Percentiles rank a stretch among this genome's conserved stretches.
These are phyloP conservation scores for Paramyrothecium sp. DNA, from an alignment of 2,329 filamentous ascomycete genomes.

Conservation along the genomic window DNA sequence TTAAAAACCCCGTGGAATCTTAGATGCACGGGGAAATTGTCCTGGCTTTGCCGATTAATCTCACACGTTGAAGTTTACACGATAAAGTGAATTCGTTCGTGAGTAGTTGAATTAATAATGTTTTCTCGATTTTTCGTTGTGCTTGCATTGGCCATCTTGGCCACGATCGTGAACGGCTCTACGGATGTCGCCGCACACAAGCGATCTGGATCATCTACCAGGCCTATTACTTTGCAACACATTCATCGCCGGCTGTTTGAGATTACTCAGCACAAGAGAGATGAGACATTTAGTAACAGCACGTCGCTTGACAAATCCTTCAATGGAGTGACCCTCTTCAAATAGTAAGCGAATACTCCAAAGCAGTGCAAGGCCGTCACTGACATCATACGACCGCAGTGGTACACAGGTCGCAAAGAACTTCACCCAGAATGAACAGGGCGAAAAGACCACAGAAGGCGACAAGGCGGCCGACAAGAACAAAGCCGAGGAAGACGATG, in stretches of 20 bases:
- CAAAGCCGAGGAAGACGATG: neutral
- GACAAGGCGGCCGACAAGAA: neutral
- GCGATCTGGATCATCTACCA: neutral
- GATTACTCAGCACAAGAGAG: neutral
- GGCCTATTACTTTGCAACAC: neutral
- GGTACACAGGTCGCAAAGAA: neutral
- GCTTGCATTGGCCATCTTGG: neutral
- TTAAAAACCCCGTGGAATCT: neutral
- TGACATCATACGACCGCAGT: neutral
- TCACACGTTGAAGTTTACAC: neutral
- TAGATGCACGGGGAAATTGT: too few species aligned
- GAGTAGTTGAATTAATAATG: neutral
- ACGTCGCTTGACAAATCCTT: neutral
- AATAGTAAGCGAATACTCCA: neutral
- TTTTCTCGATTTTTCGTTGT: neutral
- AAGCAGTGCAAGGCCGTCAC: neutral
- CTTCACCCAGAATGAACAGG: neutral
- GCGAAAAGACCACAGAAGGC: too few species aligned
- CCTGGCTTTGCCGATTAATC: neutral
- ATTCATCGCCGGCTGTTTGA: neutral
- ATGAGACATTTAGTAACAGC: neutral
- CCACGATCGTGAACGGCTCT: neutral
- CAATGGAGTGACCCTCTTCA: neutral
- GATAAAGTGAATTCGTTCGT: neutral
- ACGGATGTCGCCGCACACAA: neutral